These are phyloP conservation scores for Delonix regia DNA, from an alignment of 306 rosid genomes.

Conservation along the genomic window DNA sequence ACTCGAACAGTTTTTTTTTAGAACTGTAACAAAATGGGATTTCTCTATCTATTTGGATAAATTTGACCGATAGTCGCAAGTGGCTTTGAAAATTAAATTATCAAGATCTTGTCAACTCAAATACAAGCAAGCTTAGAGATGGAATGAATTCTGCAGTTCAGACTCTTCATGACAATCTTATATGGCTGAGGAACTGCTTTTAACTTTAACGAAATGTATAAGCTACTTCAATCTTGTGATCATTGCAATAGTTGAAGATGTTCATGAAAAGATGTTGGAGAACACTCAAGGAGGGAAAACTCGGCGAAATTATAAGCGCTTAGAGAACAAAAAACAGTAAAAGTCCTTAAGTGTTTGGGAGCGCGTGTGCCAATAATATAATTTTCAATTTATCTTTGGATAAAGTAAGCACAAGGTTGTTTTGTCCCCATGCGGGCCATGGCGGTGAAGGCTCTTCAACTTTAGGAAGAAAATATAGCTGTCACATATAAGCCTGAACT, in stretches of 20 bases:
- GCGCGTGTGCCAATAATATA: too few relatives aligned
- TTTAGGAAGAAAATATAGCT: background rate
- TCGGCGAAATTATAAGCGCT: conserved; percentile 33
- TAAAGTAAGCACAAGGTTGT: background rate
- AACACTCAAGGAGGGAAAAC: conserved; percentile 74
- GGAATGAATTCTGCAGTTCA: conserved; percentile 65
- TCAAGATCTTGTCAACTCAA: background rate
- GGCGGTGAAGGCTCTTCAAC: background rate
- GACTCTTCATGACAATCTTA: conserved; percentile 64
- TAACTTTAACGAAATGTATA: conserved; percentile 55
- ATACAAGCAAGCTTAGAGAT: conserved; percentile 82
- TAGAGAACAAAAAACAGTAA: too few relatives aligned
- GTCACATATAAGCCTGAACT: too few relatives aligned
- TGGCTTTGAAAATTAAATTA: too few relatives aligned
- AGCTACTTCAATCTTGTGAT: conserved; percentile 71
- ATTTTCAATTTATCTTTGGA: background rate
- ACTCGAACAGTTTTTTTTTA: too few relatives aligned
- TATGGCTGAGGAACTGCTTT: conserved; percentile 66
- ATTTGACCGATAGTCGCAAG: too few relatives aligned
- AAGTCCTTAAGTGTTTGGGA: too few relatives aligned
- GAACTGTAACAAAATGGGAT: too few relatives aligned
- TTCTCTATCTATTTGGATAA: too few relatives aligned
- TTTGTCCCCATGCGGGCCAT: background rate
- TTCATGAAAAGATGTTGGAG: conserved; percentile 87
- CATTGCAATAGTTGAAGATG: conserved; percentile 84